phyloP scores from a whole-genome alignment of 768 basidiomycete genomes.

The Lentinula boryana region DNA sequence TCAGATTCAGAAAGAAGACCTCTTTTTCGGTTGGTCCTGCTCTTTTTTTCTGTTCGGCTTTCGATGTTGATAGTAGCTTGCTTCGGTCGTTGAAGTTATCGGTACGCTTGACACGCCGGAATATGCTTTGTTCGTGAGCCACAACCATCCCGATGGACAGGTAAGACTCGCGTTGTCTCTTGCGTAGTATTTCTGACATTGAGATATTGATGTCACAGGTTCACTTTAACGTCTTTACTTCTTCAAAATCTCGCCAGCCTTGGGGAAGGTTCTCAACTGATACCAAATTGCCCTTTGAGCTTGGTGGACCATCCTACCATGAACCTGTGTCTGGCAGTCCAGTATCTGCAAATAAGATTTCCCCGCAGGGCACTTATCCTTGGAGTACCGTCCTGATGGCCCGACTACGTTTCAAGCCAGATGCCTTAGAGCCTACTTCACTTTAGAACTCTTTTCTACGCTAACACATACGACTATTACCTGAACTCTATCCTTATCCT shows the following conservation, averaged over 20 bases:
- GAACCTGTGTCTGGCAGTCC: constrained; percentile 28
- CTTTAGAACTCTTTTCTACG: constrained; percentile 9
- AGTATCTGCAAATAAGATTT: constrained; percentile 49
- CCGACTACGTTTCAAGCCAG: constrained; percentile 60
- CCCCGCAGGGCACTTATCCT: constrained; percentile 23
- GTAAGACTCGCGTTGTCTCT: constrained; percentile 18
- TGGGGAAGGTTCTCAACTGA: constrained; percentile 75
- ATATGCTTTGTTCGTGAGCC: constrained; percentile 73
- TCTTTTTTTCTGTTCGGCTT: background rate
- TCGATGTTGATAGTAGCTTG: background rate
- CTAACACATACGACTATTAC: too few species aligned
- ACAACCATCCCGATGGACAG: constrained; percentile 57
- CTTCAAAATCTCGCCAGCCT: constrained; percentile 43
- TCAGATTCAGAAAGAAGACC: constrained; percentile 51
- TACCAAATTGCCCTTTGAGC: constrained; percentile 32
- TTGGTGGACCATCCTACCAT: constrained; percentile 42
- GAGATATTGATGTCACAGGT: constrained; percentile 26
- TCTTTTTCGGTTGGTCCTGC: constrained; percentile 36
- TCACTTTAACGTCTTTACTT: constrained; percentile 66
- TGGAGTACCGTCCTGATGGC: constrained; percentile 63
- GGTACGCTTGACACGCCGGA: constrained; percentile 67
- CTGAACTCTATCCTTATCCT: too few species aligned
- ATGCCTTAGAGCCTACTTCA: constrained; percentile 50
- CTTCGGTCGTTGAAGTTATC: constrained; percentile 37
- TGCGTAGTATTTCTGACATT: background rate